Percentiles rank a stretch among this genome's conserved stretches.
Evolutionary conservation across 2,329 filamentous ascomycete species (phyloP).

Genomic region (Colletotrichum gigasporum): DNA sequence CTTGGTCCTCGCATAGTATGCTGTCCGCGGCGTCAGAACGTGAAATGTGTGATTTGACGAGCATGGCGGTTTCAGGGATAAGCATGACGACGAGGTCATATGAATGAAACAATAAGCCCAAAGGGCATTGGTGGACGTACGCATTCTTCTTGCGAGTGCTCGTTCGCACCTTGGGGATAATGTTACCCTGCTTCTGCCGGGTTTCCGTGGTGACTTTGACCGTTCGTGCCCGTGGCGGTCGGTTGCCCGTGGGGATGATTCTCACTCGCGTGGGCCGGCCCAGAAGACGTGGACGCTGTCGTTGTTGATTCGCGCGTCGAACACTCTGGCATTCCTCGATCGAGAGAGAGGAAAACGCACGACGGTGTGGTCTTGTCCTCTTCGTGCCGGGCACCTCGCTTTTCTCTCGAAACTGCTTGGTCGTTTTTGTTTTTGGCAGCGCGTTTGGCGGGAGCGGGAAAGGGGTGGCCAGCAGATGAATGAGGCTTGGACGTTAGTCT

Average conservation of each 20-base stretch:
- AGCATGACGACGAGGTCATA: too few species aligned
- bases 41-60: background rate
- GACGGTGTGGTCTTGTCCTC: too few species aligned
- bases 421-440: background rate
- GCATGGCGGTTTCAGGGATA: background rate
- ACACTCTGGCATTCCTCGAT: background rate
- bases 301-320: background rate
- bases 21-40: slow-evolving; percentile 11
- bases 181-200: too few species aligned
- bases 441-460: background rate
- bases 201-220: background rate
- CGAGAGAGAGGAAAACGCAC: background rate
- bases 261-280: background rate
- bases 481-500: background rate
- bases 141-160: background rate
- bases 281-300: background rate
- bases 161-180: background rate
- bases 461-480: background rate
- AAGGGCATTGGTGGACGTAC: background rate
- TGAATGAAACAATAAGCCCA: too few species aligned
- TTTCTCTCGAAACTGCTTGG: too few species aligned
- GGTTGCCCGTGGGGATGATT: background rate
- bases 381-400: too few species aligned
- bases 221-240: background rate
- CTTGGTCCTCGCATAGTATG: slow-evolving; percentile 30